Evolutionary conservation across 2,329 filamentous ascomycete species (phyloP), one percentile per base, ranked within the genome.

Genomic region (Penicillium sp.): DNA sequence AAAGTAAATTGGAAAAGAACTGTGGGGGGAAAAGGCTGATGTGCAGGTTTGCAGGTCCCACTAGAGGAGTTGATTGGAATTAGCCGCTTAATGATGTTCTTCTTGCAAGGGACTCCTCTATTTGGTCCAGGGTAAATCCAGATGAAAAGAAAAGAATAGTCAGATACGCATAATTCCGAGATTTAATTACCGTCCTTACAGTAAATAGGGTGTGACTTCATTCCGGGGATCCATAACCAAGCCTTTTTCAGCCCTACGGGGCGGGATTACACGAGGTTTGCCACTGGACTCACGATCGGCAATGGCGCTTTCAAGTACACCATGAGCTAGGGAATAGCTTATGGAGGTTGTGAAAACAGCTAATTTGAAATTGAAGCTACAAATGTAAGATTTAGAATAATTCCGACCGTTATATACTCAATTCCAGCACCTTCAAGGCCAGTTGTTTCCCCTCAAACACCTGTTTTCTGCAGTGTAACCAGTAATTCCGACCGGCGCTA

Each of bases 201-300:
- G n/a, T 6, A 41, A 45, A 45, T 6, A 45, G 8, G 22, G 14
- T 4, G 45, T 29, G 45, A 31, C 43, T 27, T 47, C 45, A 31
- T 33, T 29, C 14, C 27, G 19, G 29, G 35, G 58, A 62, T 57
- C 62, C 56, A 57, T 52, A 55, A 65, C 57, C 57, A 68, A 70
- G 60, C 65, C 31, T 33, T 33, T 70, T 70, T 41, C 69, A 71
- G 69, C 69, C 69, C 69, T 70, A 71, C 66, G 56, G 53, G 67
- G 67, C 61, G 35, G 16, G n/a, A 52, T 56, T 49, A 16, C 37
- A 44, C 50, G 39, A 48, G 11, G 11, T 47, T 48, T 33, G 44
- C 33, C 31, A 50, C 35, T 27, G 37, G 27, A 44, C 52, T 51
- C 45, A 33, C 51, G 51, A 44, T 44, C 21, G 39, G 39, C 39